Evolutionary conservation across 192 early-diverging fungal genomes (phyloP).

Genomic region (Linnemannia zychae): DNA sequence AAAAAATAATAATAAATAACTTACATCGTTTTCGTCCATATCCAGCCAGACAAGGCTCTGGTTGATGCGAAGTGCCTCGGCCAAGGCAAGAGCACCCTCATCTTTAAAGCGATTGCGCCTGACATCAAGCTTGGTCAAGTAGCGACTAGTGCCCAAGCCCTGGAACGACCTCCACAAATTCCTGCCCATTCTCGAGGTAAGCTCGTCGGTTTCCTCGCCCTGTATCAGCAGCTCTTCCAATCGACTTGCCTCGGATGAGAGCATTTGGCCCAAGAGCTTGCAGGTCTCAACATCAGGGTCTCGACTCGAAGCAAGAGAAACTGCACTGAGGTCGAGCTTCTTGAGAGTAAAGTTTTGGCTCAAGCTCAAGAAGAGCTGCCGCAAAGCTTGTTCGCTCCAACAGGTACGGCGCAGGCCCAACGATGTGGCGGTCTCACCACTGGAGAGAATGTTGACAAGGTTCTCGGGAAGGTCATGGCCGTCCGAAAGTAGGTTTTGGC

Average conservation of each 20-base stretch:
- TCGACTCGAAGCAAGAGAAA: constrained; percentile 40
- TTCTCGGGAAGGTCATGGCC: constrained; percentile 56
- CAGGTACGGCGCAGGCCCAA: constrained; percentile 58
- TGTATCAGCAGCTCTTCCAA: constrained; percentile 55
- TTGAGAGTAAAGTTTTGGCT: constrained; percentile 57
- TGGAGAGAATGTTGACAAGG: constrained; percentile 54
- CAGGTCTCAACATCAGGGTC: constrained; percentile 59
- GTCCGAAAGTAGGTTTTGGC: constrained; percentile 58
- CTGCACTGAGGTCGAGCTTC: constrained; percentile 56
- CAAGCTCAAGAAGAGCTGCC: constrained; percentile 60
- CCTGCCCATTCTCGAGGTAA: constrained; percentile 48
- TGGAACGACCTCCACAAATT: constrained; percentile 48
- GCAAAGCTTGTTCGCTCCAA: constrained; percentile 63
- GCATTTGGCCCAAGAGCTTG: constrained; percentile 50
- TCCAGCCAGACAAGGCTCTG: constrained; percentile 46
- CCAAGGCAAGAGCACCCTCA: constrained; percentile 55
- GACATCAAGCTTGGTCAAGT: constrained; percentile 51
- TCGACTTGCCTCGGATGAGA: constrained; percentile 45
- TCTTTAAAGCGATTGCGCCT: constrained; percentile 56
- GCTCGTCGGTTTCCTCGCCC: constrained; percentile 35
- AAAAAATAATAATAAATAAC: neutral
- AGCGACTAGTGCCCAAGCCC: constrained; percentile 41
- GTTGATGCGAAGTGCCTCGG: constrained; percentile 53
- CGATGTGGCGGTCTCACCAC: constrained; percentile 53
- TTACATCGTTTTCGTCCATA: constrained; percentile 64